Evolutionary conservation across 768 basidiomycete species (phyloP).

Genomic region (Gyrodon lividus): DNA sequence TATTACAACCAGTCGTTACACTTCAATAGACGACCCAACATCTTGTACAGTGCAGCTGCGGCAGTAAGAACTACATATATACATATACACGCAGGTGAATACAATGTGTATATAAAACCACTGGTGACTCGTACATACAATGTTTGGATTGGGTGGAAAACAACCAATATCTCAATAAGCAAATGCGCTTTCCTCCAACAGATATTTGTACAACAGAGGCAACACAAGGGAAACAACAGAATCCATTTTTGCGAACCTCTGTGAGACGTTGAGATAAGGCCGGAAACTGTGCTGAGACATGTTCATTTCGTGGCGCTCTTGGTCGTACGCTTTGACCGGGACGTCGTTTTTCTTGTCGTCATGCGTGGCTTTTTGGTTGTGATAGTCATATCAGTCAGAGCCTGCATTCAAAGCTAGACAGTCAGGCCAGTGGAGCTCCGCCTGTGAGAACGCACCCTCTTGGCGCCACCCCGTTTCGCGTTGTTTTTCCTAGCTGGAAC

Average conservation of each 20-base stretch:
- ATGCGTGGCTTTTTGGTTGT: neutral
- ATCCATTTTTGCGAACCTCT: neutral
- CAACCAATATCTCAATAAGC: neutral
- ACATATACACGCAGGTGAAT: too few relatives aligned
- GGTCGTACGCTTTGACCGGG: neutral
- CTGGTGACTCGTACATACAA: too few relatives aligned
- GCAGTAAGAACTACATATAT: too few relatives aligned
- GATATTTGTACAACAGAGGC: neutral
- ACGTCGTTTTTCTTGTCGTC: neutral
- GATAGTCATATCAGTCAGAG: neutral
- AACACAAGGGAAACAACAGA: neutral
- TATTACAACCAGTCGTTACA: too few relatives aligned
- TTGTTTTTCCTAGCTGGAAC: conserved; percentile 4
- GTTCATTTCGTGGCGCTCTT: neutral
- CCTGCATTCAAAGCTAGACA: conserved; percentile 1
- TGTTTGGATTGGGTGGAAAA: too few relatives aligned
- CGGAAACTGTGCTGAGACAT: neutral
- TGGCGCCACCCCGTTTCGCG: conserved; percentile 2
- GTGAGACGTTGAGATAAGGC: neutral
- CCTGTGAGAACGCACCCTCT: conserved; percentile 7
- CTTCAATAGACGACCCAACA: too few relatives aligned
- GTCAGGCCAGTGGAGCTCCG: neutral
- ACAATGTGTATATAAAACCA: too few relatives aligned
- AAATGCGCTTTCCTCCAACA: neutral
- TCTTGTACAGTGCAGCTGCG: too few relatives aligned